Conservation (phyloP, 2,329 filamentous ascomycete genomes). For the Domatiomyces globalis region DNA sequence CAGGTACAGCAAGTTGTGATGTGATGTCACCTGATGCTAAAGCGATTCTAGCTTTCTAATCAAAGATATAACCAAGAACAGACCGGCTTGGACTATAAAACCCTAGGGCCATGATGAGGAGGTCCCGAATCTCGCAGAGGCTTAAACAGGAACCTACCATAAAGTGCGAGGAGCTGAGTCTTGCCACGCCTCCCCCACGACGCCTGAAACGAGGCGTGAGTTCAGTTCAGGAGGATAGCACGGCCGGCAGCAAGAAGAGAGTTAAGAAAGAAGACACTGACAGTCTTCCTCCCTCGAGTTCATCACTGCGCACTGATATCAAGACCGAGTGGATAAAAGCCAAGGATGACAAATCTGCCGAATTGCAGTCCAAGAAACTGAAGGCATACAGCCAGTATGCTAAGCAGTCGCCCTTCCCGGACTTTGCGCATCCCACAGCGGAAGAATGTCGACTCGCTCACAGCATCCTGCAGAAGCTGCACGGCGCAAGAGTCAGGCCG, state of each 20-base stretch:
- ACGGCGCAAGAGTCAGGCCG: conserved; percentile 52
- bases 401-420: conserved; percentile 50
- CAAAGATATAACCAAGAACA: neutral
- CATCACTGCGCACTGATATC: neutral
- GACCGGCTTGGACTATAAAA: too few relatives aligned
- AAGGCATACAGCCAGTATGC: conserved; percentile 31
- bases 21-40: too few relatives aligned
- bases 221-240: neutral
- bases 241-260: neutral
- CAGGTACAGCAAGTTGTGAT: too few relatives aligned
- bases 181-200: neutral
- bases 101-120: neutral
- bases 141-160: neutral
- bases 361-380: conserved; percentile 13
- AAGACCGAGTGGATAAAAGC: conserved; percentile 21
- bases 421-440: conserved; percentile 49
- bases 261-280: neutral
- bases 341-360: conserved; percentile 1
- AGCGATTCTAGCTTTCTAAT: neutral
- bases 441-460: conserved; percentile 58
- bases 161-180: neutral
- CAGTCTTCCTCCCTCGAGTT: neutral
- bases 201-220: neutral
- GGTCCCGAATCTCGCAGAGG: neutral
- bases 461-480: conserved; percentile 47